These are phyloP conservation scores for Termitomyces sp. DNA, from an alignment of 768 basidiomycete species.

Conservation along the genomic window DNA sequence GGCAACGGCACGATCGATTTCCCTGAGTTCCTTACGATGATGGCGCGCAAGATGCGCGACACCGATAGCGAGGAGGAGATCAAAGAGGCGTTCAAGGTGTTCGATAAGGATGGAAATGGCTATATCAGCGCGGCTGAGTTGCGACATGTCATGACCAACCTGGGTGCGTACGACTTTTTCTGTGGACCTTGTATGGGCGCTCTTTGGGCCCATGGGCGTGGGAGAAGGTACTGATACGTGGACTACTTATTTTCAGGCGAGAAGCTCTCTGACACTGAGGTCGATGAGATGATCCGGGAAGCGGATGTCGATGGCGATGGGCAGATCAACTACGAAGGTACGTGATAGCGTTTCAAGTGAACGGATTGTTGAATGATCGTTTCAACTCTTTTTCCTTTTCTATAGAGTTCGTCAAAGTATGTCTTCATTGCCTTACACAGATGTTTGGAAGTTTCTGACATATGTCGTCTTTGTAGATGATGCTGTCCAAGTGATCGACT, in stretches of 20 bases:
- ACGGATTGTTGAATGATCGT: background rate
- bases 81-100: constrained; percentile 94
- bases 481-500: constrained; percentile 60
- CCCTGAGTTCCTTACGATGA: constrained; percentile 82
- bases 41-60: constrained; percentile 88
- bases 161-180: constrained; percentile 52
- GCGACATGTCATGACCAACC: constrained; percentile 87
- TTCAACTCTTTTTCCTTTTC: constrained; percentile 6
- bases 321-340: constrained; percentile 87
- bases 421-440: background rate
- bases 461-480: constrained; percentile 49
- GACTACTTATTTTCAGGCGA: constrained; percentile 48
- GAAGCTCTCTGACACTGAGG: constrained; percentile 83
- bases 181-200: background rate
- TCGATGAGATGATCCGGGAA: constrained; percentile 97
- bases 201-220: background rate
- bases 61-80: constrained; percentile 94
- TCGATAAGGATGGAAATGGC: constrained; percentile 95
- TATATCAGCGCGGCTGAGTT: constrained; percentile 86
- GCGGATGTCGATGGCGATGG: constrained; percentile 94
- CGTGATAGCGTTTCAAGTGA: constrained; percentile 17
- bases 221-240: background rate
- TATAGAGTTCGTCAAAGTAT: constrained; percentile 76
- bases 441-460: background rate
- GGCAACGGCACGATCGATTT: constrained; percentile 87